Evolutionary conservation across 495 filamentous ascomycete species (phyloP), one percentile per base, ranked within the genome.

Genomic region (Ascodesmis nigricans): DNA sequence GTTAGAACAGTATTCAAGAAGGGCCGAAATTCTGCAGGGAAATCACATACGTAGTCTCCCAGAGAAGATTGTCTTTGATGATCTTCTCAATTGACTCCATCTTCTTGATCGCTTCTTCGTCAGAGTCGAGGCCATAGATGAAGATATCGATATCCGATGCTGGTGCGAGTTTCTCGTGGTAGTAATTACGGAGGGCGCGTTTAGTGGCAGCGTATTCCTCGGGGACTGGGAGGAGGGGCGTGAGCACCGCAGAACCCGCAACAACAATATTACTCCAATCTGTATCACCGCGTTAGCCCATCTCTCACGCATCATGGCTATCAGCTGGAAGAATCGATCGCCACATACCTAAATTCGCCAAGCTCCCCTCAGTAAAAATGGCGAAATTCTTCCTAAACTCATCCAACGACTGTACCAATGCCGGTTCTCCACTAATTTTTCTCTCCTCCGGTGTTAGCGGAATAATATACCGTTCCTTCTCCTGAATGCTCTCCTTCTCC

Each of bases 91-190:
- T 82, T 33, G 73, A 58, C 43, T 73, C 69, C 50, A 90, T 82
- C 59, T 84, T 84, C 43, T 78, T 68, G 24, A 80, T 57, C 0
- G 74, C 79, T 42, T 78, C 59, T 28, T 65, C 54, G 31, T 67
- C 61, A 41, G 82, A 73, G 17, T 62, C 67, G 43, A 90, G 58
- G 0, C 77, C 78, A 43, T 82, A 78, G 13, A 90, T 46, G 53
- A 84, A 90, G 11, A 90, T 59, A 52, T 90, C 78, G 17, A 90
- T 73, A 53, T 90, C 79, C 2, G 75, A 81, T 1, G 78, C 76
- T 0, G 78, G 78, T 4, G 73, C 71, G 45, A 83, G 68, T 36
- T 69, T 63, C 41, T 83, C 67, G 43, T 90, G 67, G 42, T 83
- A 90, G 50, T 74, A 84, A 25, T 75, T 57, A 23, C 77, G 69